Evolutionary conservation across 1,284 basidiomycete species (phyloP), one percentile per base, ranked within the genome.

Genomic region (Ganoderma meredithae): DNA sequence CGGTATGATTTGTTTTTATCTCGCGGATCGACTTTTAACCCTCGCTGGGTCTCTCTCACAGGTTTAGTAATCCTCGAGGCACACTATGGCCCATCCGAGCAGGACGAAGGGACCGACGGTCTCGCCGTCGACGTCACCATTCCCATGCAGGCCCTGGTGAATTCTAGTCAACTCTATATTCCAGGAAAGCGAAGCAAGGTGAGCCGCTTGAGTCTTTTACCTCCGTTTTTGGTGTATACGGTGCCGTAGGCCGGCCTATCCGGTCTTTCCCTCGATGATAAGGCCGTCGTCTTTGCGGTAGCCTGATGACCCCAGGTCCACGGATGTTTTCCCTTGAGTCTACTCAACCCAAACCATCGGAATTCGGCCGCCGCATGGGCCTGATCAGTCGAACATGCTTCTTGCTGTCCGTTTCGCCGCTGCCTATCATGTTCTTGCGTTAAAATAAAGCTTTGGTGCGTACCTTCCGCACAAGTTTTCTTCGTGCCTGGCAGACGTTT

Each of bases 121-220:
- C 82, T 92, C 33, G 81, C 84, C 58, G 85, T 95, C 71, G 90
- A 96, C 79, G 94, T 96, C 47, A 92, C 90, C 22, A 82, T 93
- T 40, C 88, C 96, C 3, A 76, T 97, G 36, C 95, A 97, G 82
- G 90, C 94, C 31, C 83, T 97, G 19, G 93, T 97, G 58, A 86
- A 88, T 71, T 86, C 91, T 71, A 91, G 91, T 60, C 93, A 95
- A 77, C 78, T 98, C 60, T 88, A 90, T 76, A 91, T 98, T 70
- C 90, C 95, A 19, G 89, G 89, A 61, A 90, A 90, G 60, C 83
- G 91, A 72, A 81, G 86, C 67, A 91, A 91, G 84, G 90, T 90
- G 76, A 75, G 80, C 72, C 52, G 13, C 44, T 44, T 49, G 39
- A 6, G 52, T 33, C 53, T 39, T 62, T 63, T 31, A 12, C 39